These are phyloP conservation scores for Fraxinus paxiana DNA, from an alignment of 305 asterid species.

Conservation along the genomic window DNA sequence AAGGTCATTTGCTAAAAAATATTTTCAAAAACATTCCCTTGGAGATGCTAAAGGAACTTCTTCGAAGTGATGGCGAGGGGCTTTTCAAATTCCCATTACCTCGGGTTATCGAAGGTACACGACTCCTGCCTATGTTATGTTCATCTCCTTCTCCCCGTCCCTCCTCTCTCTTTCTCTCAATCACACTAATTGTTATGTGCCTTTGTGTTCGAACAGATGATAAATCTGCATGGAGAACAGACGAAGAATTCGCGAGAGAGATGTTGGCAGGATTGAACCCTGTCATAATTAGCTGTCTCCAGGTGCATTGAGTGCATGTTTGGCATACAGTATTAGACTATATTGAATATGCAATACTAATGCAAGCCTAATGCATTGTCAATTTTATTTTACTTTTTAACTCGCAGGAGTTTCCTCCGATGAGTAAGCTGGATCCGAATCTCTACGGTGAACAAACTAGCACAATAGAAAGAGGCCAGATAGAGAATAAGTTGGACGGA, in stretches of 20 bases:
- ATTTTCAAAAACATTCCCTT: slow-evolving; percentile 43
- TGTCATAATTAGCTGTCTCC: slow-evolving; percentile 56
- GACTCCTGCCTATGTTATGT: background rate
- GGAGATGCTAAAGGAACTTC: slow-evolving; percentile 55
- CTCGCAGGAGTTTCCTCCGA: slow-evolving; percentile 76
- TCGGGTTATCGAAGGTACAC: slow-evolving; percentile 61
- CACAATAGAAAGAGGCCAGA: slow-evolving; percentile 50
- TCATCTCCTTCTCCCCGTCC: background rate
- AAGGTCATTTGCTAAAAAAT: slow-evolving; percentile 35
- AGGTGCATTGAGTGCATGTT: slow-evolving; percentile 33
- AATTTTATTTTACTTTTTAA: background rate
- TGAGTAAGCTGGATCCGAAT: slow-evolving; percentile 58
- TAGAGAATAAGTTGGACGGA: slow-evolving; percentile 52
- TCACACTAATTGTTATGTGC: background rate
- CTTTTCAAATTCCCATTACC: slow-evolving; percentile 64
- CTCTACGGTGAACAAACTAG: slow-evolving; percentile 69
- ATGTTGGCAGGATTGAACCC: slow-evolving; percentile 80
- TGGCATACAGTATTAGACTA: background rate
- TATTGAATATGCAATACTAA: background rate
- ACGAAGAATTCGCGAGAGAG: slow-evolving; percentile 86
- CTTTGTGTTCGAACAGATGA: slow-evolving; percentile 44
- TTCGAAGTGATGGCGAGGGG: slow-evolving; percentile 61
- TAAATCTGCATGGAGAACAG: slow-evolving; percentile 74
- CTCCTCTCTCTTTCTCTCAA: slow-evolving; percentile 8
- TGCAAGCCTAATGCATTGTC: background rate